These are phyloP conservation scores for Cladosporium velox DNA, from an alignment of 2,329 filamentous ascomycete genomes.

Conservation along the genomic window DNA sequence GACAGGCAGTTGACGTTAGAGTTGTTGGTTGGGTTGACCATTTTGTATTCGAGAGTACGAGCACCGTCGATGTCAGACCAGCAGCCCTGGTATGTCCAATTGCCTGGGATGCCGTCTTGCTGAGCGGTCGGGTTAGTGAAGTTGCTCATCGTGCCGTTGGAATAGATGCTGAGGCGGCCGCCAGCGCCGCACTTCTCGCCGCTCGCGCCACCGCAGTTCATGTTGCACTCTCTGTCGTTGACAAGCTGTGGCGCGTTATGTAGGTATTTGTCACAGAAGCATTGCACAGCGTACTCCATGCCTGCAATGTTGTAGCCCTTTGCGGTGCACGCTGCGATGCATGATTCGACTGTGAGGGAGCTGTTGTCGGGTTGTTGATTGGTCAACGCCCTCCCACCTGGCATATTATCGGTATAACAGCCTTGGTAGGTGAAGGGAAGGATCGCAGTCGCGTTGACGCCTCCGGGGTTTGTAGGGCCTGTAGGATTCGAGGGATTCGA, in stretches of 20 bases:
- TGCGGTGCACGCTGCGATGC: slow-evolving; percentile 32
- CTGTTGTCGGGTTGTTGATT: slow-evolving; percentile 25
- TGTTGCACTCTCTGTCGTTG: slow-evolving; percentile 33
- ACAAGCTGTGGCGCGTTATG: slow-evolving; percentile 25
- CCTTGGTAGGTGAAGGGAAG: slow-evolving; percentile 29
- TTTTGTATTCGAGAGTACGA: slow-evolving; percentile 28
- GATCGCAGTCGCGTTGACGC: slow-evolving; percentile 30
- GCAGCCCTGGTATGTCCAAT: slow-evolving; percentile 35
- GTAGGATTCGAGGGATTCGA: not conserved
- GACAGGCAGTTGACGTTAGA: slow-evolving; percentile 32
- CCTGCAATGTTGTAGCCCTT: slow-evolving; percentile 39
- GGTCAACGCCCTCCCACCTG: slow-evolving; percentile 25
- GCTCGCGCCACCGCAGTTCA: slow-evolving; percentile 33
- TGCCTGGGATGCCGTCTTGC: slow-evolving; percentile 26
- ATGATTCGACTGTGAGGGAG: slow-evolving; percentile 30
- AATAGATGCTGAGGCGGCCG: slow-evolving; percentile 34
- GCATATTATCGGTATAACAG: slow-evolving; percentile 33
- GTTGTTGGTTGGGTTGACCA: slow-evolving; percentile 30
- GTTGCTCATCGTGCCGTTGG: slow-evolving; percentile 28
- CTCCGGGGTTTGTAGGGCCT: slow-evolving; percentile 23
- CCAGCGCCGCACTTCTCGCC: slow-evolving; percentile 36
- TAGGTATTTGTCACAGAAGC: slow-evolving; percentile 38
- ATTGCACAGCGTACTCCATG: slow-evolving; percentile 36
- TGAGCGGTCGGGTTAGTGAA: slow-evolving; percentile 24
- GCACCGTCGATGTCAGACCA: slow-evolving; percentile 31